Base-by-base conservation (phyloP, 768 basidiomycete species). In the Tylopilus plumbeoviolaceoides region DNA sequence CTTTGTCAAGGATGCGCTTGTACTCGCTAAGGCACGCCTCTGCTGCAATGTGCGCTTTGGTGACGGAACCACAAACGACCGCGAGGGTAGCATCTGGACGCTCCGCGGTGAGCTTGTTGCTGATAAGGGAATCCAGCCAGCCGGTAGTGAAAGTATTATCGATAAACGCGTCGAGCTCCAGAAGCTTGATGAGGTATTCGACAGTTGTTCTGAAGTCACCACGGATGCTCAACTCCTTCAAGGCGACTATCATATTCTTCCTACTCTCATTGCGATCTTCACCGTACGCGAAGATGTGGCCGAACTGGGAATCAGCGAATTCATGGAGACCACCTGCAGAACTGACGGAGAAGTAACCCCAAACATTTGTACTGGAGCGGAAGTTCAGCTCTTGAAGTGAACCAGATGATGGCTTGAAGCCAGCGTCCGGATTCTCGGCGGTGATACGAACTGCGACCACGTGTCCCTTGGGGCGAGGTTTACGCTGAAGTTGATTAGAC, bases 381-480 rank as follows among this genome's bases (percentile, higher is more conserved):
- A 99, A 99, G 73, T 98, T 99, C 61, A 99, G 90, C 67, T 98
- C 97, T 70, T 98, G 97, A 15, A 99, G 77, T 36, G 90, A 88
- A 58, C 97, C 97, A 3, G 92, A 95, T 2, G 97, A 98, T 1
- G 97, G 97, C 72, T 99, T 99, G 81, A 99, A 99, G 5, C 97
- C 97, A 10, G 97, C 97, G 65, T 99, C 97, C 23, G 97, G 97
- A 70, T 99, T 99, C 74, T 99, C 97, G 30, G 95, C 95, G 7
- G 97, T 99, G 70, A 99, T 98, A 64, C 97, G 95, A 60, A 98
- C 97, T 39, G 97, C 97, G 60, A 99, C 90, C 59, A 98, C 97
- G 67, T 99, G 97, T 30, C 97, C 97, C 72, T 98, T 98, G 47
- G 97, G 97, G 27, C 82, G 82, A 38, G 97, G 97, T 72, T 91